phyloP scores from a whole-genome alignment of 2,329 filamentous ascomycete species.

The Geosmithia flava region DNA sequence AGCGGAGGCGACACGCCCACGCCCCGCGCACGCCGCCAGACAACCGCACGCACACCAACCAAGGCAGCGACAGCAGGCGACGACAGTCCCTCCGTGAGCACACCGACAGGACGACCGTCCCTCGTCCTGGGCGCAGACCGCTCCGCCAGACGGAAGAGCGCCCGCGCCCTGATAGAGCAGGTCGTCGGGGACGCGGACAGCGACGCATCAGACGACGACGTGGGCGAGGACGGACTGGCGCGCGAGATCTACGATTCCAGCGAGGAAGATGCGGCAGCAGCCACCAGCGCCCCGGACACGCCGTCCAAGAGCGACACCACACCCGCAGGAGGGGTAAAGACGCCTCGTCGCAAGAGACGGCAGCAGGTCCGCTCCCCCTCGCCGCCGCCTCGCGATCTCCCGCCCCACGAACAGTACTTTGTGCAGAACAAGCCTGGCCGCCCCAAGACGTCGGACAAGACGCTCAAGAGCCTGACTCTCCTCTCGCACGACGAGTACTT shows the following conservation, averaged over 20 bases:
- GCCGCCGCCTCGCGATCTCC: constrained; percentile 65
- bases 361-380: too few species aligned
- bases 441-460: constrained; percentile 79
- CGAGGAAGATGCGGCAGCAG: constrained; percentile 22
- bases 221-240: constrained; percentile 55
- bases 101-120: background rate
- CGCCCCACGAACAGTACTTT: constrained; percentile 86
- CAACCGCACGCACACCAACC: constrained; percentile 24
- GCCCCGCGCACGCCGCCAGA: constrained; percentile 19
- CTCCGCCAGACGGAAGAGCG: constrained; percentile 79
- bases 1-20: constrained; percentile 19
- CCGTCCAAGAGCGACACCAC: constrained; percentile 24
- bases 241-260: constrained; percentile 53
- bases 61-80: constrained; percentile 15
- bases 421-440: constrained; percentile 77
- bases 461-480: constrained; percentile 58
- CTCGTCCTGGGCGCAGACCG: constrained; percentile 45
- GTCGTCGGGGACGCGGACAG: constrained; percentile 50
- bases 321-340: constrained; percentile 7
- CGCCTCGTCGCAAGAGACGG: constrained; percentile 1
- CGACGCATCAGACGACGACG: constrained; percentile 43
- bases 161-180: constrained; percentile 61
- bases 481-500: constrained; percentile 93
- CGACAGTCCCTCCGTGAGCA: background rate
- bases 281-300: constrained; percentile 21